phyloP scores from a whole-genome alignment of 2,329 filamentous ascomycete species.

The Hansfordia pulvinata region DNA sequence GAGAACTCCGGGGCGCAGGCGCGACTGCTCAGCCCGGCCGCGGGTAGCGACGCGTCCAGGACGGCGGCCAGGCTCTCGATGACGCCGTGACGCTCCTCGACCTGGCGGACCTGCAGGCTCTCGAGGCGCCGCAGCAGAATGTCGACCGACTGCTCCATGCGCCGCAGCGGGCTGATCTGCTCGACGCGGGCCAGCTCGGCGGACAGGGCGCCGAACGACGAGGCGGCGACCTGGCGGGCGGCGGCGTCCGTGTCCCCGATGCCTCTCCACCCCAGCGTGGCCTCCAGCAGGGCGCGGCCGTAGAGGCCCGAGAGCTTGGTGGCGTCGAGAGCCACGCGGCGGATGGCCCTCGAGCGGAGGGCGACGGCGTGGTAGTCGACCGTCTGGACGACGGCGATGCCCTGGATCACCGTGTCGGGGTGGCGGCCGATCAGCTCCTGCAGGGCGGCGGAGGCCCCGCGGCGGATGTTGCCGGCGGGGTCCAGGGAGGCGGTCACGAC shows the following conservation, averaged over 20 bases:
- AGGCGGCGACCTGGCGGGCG: slow-evolving; percentile 60
- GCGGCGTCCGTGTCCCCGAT: slow-evolving; percentile 65
- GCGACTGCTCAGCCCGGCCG: too few species aligned
- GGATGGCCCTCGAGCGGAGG: slow-evolving; percentile 68
- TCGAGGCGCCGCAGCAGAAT: slow-evolving; percentile 29
- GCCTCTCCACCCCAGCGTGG: slow-evolving; percentile 73
- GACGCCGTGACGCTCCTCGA: slow-evolving; percentile 58
- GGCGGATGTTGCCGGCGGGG: slow-evolving; percentile 81
- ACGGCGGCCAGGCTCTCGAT: slow-evolving; percentile 47
- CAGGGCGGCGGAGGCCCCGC: slow-evolving; percentile 82
- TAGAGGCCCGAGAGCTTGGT: slow-evolving; percentile 55
- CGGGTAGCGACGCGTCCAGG: slow-evolving; percentile 28
- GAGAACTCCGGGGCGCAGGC: too few species aligned
- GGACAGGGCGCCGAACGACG: slow-evolving; percentile 50
- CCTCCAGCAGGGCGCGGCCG: slow-evolving; percentile 56
- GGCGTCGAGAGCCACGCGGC: slow-evolving; percentile 58
- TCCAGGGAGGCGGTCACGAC: slow-evolving; percentile 75
- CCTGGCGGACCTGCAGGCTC: slow-evolving; percentile 38
- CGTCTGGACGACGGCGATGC: slow-evolving; percentile 74
- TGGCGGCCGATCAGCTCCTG: slow-evolving; percentile 91
- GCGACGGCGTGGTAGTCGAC: slow-evolving; percentile 93
- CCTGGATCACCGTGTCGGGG: slow-evolving; percentile 68
- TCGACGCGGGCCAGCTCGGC: slow-evolving; percentile 21
- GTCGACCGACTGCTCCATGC: slow-evolving; percentile 21
- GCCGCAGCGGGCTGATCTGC: slow-evolving; percentile 8